Evolutionary conservation across 371 early-diverging fungal genomes (phyloP), one percentile per base, ranked within the genome.

Genomic region (Zopfochytrium polystomum): DNA sequence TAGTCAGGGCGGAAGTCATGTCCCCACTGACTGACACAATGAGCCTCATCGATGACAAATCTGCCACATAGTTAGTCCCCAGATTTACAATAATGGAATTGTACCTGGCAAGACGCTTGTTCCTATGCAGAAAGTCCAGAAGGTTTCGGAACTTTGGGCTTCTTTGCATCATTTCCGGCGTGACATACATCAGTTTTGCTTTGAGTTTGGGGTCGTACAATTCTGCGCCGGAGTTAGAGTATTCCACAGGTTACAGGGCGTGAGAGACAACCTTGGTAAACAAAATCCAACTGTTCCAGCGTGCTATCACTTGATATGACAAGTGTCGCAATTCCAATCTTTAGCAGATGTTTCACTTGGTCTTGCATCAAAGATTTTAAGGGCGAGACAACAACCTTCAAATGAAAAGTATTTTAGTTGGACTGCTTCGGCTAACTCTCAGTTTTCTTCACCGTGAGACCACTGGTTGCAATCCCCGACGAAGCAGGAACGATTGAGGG

Each of bases 31-130:
- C 73, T 88, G 5, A 99, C 85, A 75, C 99, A 99, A 70, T 99
- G 99, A 0, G 97, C 98, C 74, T 98, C 99, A 67, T 99, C 99
- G 62, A 99, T 86, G 0, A 99, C 98, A 82, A 99, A 96, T 43
- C 83, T 71, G 72, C 42, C 32, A 48, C 45, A 13, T 33, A 53
- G 11, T 54, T 32, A 1, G 1, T 53, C 5, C 11, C 23, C 23
- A 51, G 27, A 3, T 3, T 2, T 18, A 35, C 18, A 11, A n/a
- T 33, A 45, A 48, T 50, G 48, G 32, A 31, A 43, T 55, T n/a
- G 22, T 51, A 71, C 47, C 90, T 83, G 0, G 91, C 92, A 26
- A 95, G 68, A 23, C 72, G 68, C 3, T 78, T 70, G 9, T 85
- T 78, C 0, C 54, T 25, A 65, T 93, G 70, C 15, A 96, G 74